phyloP scores from a whole-genome alignment of 305 asterid genomes.

The Fraxinus floribunda region DNA sequence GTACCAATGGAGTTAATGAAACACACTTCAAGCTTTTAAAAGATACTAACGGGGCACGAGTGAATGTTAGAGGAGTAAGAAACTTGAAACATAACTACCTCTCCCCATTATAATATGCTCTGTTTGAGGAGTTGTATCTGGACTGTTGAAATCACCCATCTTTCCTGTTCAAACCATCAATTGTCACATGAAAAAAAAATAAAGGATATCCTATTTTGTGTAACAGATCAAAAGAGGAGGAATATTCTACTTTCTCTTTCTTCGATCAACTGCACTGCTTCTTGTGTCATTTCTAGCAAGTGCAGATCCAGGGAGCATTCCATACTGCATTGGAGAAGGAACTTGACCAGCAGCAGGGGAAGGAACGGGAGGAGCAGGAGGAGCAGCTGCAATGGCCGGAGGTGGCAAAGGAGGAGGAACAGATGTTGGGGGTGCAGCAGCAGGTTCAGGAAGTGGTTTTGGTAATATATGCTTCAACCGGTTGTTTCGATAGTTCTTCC shows the following conservation, averaged over 20 bases:
- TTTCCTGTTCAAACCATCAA: conserved; percentile 35
- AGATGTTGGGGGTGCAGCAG: conserved; percentile 42
- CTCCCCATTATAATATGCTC: background rate
- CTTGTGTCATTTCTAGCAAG: conserved; percentile 61
- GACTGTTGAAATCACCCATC: conserved; percentile 40
- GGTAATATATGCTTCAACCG: conserved; percentile 93
- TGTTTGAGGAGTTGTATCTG: background rate
- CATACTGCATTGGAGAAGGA: conserved; percentile 59
- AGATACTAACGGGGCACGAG: background rate
- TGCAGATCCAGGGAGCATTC: conserved; percentile 52
- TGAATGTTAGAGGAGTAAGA: background rate
- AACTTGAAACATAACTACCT: background rate
- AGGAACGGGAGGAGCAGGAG: conserved; percentile 36
- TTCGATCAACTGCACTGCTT: conserved; percentile 56
- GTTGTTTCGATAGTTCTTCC: conserved; percentile 90
- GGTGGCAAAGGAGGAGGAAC: conserved; percentile 51
- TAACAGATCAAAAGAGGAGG: background rate
- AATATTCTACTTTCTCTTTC: conserved; percentile 72
- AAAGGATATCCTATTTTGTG: background rate
- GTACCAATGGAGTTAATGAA: background rate
- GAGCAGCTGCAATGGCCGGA: conserved; percentile 32
- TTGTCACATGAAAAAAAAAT: background rate
- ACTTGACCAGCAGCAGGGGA: conserved; percentile 55
- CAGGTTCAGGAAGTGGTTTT: conserved; percentile 72
- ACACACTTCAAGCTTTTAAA: background rate